Conservation (phyloP, 1,139 yeast genomes). For the Candida smagusa region DNA sequence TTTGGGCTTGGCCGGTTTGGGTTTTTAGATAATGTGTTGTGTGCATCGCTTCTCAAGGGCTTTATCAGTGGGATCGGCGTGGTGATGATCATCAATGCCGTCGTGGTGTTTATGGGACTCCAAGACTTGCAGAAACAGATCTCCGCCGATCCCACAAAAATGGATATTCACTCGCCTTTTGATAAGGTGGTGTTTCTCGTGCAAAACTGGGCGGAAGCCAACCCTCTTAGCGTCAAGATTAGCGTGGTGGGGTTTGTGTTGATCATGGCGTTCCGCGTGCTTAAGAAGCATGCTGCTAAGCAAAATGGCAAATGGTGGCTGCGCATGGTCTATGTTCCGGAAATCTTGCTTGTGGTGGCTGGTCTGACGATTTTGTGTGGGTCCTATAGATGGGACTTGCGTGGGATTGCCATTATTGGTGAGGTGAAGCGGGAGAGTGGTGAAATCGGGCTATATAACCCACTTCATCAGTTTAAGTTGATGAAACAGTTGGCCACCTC, state of each 20-base stretch:
- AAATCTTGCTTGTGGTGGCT: constrained; percentile 72
- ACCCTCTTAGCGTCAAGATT: constrained; percentile 51
- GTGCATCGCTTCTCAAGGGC: constrained; percentile 80
- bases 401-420: constrained; percentile 71
- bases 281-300: constrained; percentile 36
- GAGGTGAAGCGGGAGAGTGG: constrained; percentile 40
- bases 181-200: constrained; percentile 63
- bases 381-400: constrained; percentile 49
- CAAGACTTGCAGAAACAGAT: constrained; percentile 33
- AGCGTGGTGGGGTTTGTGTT: constrained; percentile 46
- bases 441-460: constrained; percentile 29
- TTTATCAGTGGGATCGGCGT: constrained; percentile 92
- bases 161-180: constrained; percentile 74
- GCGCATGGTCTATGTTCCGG: constrained; percentile 64
- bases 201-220: constrained; percentile 36
- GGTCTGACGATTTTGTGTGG: constrained; percentile 59
- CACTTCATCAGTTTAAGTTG: constrained; percentile 29
- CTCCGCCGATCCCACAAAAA: constrained; percentile 30
- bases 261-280: constrained; percentile 36
- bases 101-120: constrained; percentile 71
- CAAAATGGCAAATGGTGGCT: constrained; percentile 16
- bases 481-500: constrained; percentile 48
- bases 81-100: constrained; percentile 80
- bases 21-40: constrained; percentile 80
- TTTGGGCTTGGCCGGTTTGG: constrained; percentile 86